Percentiles rank a stretch among this genome's conserved stretches.
These are phyloP conservation scores for Sphagnum fallax DNA, from an alignment of 228 moss, liverwort and hornwort genomes.

Conservation along the genomic window DNA sequence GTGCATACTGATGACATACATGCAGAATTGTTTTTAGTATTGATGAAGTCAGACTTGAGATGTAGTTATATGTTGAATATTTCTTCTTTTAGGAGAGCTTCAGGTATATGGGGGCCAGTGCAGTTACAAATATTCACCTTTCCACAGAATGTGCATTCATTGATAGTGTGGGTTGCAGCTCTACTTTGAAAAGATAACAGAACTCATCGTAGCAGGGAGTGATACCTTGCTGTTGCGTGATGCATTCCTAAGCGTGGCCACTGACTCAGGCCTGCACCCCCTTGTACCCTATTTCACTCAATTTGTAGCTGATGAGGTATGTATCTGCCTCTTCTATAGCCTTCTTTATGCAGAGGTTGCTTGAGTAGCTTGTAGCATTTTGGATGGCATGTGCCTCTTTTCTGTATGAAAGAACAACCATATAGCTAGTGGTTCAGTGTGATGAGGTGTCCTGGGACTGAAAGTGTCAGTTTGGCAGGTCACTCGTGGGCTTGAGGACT, in stretches of 20 bases:
- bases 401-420: not conserved
- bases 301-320: constrained; percentile 95
- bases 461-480: constrained; percentile 36
- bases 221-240: constrained; percentile 72
- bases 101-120: too few relatives aligned
- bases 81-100: too few relatives aligned
- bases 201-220: constrained; percentile 76
- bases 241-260: constrained; percentile 85
- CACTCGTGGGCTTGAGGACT: constrained; percentile 84
- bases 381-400: not conserved
- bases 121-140: too few relatives aligned
- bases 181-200: constrained; percentile 92
- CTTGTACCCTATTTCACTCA: constrained; percentile 95
- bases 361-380: not conserved
- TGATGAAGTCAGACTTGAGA: too few relatives aligned
- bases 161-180: constrained; percentile 40
- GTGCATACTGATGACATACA: constrained; percentile 15
- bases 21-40: too few relatives aligned
- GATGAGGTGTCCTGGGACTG: not conserved
- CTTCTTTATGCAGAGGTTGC: not conserved
- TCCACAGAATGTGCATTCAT: too few relatives aligned
- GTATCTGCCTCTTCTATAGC: not conserved
- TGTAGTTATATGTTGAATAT: too few relatives aligned
- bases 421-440: not conserved
- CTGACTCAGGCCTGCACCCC: constrained; percentile 97